phyloP scores from a whole-genome alignment of 1,284 basidiomycete genomes.

The Cryptococcus hybrid region DNA sequence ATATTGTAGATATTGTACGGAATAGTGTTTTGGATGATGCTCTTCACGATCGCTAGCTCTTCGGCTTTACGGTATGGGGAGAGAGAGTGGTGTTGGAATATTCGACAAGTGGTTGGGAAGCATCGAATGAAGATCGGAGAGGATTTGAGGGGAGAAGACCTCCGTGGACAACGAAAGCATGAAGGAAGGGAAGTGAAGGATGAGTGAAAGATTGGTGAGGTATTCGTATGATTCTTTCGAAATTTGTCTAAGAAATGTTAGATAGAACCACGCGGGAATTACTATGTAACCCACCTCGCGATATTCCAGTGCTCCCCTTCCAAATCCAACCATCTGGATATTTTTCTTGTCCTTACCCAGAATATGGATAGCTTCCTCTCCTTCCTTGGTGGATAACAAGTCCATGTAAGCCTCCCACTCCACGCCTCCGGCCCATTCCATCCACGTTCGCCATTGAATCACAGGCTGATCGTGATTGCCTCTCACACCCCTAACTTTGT shows the following conservation, averaged over 20 bases:
- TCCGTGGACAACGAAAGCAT: conserved; percentile 77
- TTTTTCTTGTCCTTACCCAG: conserved; percentile 20
- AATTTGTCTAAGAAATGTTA: conserved; percentile 45
- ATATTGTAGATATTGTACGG: conserved; percentile 76
- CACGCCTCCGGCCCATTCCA: conserved; percentile 52
- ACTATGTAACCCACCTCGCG: conserved; percentile 55
- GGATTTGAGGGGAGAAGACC: conserved; percentile 74
- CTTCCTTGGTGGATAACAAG: conserved; percentile 11
- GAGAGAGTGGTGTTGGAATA: conserved; percentile 50
- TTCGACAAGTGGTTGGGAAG: conserved; percentile 60
- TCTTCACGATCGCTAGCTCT: conserved; percentile 59
- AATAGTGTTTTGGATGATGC: conserved; percentile 66
- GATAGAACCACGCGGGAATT: not conserved
- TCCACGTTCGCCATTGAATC: conserved; percentile 81
- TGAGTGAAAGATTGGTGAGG: conserved; percentile 66
- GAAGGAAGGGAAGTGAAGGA: conserved; percentile 73
- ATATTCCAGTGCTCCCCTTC: conserved; percentile 70
- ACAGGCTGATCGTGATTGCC: conserved; percentile 82
- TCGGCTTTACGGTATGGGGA: conserved; percentile 17
- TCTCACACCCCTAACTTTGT: conserved; percentile 69
- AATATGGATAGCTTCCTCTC: conserved; percentile 12
- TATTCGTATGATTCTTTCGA: conserved; percentile 63
- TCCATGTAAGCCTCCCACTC: conserved; percentile 32
- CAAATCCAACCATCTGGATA: conserved; percentile 61
- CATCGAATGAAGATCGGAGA: conserved; percentile 46